A percentile compares a stretch with the other conserved stretches of the same genome.
Conservation (phyloP, 441 rosid genomes). For the Omphalea diandra region DNA sequence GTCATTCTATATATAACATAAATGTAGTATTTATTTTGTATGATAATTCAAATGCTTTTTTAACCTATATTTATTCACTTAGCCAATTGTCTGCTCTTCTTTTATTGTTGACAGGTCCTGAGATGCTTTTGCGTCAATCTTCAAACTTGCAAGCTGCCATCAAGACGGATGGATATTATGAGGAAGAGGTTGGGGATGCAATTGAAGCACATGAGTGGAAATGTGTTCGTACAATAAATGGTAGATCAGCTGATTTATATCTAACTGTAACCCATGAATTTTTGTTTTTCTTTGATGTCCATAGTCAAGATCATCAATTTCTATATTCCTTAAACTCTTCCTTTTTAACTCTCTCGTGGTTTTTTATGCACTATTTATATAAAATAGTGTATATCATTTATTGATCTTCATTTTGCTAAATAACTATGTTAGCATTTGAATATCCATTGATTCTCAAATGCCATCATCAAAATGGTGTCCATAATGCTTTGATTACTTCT, state of each 20-base stretch:
- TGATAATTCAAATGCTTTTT: neutral
- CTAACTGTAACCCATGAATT: neutral
- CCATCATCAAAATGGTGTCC: neutral
- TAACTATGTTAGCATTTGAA: neutral
- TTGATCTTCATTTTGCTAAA: neutral
- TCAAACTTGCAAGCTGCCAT: slow-evolving; percentile 46
- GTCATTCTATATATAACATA: neutral
- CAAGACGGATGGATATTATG: slow-evolving; percentile 49
- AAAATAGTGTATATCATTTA: neutral
- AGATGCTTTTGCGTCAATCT: slow-evolving; percentile 73
- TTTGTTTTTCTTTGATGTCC: neutral
- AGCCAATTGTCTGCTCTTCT: slow-evolving; percentile 2
- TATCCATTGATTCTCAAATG: slow-evolving; percentile 2
- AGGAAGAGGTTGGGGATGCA: slow-evolving; percentile 83
- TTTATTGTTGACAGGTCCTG: slow-evolving; percentile 65
- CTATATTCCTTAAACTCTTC: neutral
- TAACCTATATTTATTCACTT: neutral
- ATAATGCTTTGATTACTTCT: neutral
- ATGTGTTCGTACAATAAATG: slow-evolving; percentile 89
- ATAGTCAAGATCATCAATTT: neutral
- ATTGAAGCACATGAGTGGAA: slow-evolving; percentile 92
- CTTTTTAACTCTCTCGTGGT: neutral
- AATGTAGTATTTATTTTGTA: neutral
- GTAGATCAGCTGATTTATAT: slow-evolving; percentile 32
- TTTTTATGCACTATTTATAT: neutral